phyloP scores from a whole-genome alignment of 1,284 basidiomycete genomes.

The Termitomyces sp. region DNA sequence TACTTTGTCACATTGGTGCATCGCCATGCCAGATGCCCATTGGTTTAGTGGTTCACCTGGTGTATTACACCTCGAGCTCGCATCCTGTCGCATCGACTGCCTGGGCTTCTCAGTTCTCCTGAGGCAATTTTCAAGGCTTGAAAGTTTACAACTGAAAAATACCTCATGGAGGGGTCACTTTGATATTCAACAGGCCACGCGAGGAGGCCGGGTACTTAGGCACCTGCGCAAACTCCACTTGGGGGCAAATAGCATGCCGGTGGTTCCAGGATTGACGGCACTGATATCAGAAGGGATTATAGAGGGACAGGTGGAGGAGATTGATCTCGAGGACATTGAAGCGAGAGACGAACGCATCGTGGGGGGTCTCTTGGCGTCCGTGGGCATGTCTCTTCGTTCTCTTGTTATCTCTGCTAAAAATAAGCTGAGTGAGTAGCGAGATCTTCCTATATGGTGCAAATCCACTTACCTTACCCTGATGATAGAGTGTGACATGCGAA shows the following conservation, averaged over 20 bases:
- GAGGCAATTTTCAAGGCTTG: slow-evolving; percentile 3
- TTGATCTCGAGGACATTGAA: slow-evolving; percentile 8
- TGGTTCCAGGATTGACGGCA: slow-evolving; percentile 4
- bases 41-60: slow-evolving; percentile 6
- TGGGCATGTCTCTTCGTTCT: slow-evolving; percentile 3
- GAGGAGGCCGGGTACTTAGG: slow-evolving; percentile 4
- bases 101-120: slow-evolving; percentile 5
- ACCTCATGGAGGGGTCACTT: slow-evolving; percentile 7
- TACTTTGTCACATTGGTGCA: slow-evolving; percentile 5
- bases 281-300: slow-evolving; percentile 6
- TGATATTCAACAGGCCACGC: neutral
- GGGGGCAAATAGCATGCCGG: slow-evolving; percentile 5
- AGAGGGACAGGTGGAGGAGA: slow-evolving; percentile 1
- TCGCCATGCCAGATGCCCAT: slow-evolving; percentile 7
- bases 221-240: slow-evolving; percentile 8
- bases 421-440: slow-evolving; percentile 5
- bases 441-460: neutral
- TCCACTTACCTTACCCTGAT: neutral
- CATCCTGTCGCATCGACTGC: slow-evolving; percentile 6
- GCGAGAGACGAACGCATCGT: neutral
- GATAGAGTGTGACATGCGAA: neutral
- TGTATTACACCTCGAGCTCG: slow-evolving; percentile 3
- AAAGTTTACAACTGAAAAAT: slow-evolving; percentile 3
- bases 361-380: slow-evolving; percentile 2
- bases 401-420: slow-evolving; percentile 12